Conservation (phyloP, 208 protist species). For the Blechomonas ayalai region DNA sequence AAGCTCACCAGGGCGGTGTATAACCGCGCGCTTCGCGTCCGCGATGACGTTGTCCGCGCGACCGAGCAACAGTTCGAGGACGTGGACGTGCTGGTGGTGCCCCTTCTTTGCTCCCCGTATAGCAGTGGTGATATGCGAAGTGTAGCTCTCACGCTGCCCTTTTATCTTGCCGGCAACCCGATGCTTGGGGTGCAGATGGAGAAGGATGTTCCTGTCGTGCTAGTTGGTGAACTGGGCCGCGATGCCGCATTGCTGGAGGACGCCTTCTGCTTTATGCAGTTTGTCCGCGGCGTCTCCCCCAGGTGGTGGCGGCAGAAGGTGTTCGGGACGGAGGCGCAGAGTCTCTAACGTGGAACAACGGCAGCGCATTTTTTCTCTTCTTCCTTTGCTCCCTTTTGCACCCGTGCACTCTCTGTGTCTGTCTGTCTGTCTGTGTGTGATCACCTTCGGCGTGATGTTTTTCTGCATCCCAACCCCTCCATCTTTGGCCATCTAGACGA, state of each 20-base stretch:
- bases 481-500: no score
- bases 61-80: slow-evolving; percentile 83
- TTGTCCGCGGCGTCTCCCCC: slow-evolving; percentile 68
- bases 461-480: no score
- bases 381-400: no score
- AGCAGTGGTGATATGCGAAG: slow-evolving; percentile 53
- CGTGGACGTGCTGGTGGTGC: slow-evolving; percentile 72
- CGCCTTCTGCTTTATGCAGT: slow-evolving; percentile 66
- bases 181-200: slow-evolving; percentile 79
- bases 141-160: slow-evolving; percentile 55
- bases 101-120: slow-evolving; percentile 72
- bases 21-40: slow-evolving; percentile 59
- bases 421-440: no score
- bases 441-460: background rate
- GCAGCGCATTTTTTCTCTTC: no score
- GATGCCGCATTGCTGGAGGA: slow-evolving; percentile 84
- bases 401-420: no score
- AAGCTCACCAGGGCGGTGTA: slow-evolving; percentile 46
- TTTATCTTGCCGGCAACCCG: slow-evolving; percentile 76
- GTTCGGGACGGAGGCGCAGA: slow-evolving; percentile 7
- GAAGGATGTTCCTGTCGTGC: slow-evolving; percentile 42
- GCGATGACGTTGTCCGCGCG: slow-evolving; percentile 69
- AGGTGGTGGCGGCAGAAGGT: slow-evolving; percentile 57
- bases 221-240: slow-evolving; percentile 72
- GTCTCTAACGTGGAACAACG: no score